These are phyloP conservation scores for Lactuca sativa DNA, from an alignment of 129 eudicot species.

Conservation along the genomic window DNA sequence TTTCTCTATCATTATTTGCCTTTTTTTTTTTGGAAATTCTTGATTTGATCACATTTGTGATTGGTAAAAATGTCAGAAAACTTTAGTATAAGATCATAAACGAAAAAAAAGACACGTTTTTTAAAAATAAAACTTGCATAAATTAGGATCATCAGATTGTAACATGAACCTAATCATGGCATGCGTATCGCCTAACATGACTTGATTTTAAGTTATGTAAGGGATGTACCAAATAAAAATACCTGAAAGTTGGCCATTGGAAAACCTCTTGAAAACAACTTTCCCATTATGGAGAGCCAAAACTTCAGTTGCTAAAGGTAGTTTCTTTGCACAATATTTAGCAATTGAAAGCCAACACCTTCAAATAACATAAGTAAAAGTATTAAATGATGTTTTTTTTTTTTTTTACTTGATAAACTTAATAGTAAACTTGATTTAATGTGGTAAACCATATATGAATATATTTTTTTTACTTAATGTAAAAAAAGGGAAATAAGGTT, in stretches of 20 bases:
- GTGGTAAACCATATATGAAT: too few relatives aligned
- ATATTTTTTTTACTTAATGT: too few relatives aligned
- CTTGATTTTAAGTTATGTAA: constrained; percentile 2
- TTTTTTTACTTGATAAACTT: background rate
- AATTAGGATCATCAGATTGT: constrained; percentile 13
- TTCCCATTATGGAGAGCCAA: constrained; percentile 81
- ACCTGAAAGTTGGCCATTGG: constrained; percentile 53
- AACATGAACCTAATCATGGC: constrained; percentile 22
- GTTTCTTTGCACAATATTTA: constrained; percentile 76
- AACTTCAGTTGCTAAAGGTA: constrained; percentile 72
- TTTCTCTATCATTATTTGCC: constrained; percentile 3
- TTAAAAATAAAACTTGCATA: background rate
- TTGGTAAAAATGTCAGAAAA: too few relatives aligned
- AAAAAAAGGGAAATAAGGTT: too few relatives aligned
- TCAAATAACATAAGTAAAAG: background rate
- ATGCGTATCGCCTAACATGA: constrained; percentile 6
- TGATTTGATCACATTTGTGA: too few relatives aligned
- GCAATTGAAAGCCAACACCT: constrained; percentile 79
- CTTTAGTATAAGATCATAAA: background rate
- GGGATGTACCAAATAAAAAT: constrained; percentile 13
- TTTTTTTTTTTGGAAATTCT: background rate
- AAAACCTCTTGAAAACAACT: constrained; percentile 67
- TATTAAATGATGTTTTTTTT: background rate
- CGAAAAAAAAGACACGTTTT: too few relatives aligned
- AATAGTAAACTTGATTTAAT: too few relatives aligned